These are phyloP conservation scores for Eremothecium coryli DNA, from an alignment of 1,139 yeast species.

Conservation along the genomic window DNA sequence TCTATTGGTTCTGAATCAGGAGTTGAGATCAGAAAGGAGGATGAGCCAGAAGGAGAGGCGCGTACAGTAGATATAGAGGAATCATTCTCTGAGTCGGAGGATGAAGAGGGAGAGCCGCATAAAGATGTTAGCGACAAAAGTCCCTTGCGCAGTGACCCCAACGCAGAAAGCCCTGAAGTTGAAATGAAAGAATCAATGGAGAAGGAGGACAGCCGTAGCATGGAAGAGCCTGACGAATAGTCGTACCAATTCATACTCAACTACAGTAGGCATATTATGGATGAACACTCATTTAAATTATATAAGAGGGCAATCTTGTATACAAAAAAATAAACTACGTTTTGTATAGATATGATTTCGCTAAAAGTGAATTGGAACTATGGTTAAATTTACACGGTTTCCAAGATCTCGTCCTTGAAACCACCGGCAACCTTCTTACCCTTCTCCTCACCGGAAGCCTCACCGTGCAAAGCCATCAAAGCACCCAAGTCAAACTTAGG, in stretches of 20 bases:
- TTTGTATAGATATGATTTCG: conserved; percentile 4
- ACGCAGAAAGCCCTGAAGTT: neutral
- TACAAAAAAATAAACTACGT: conserved; percentile 6
- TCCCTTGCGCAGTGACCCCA: too few species aligned
- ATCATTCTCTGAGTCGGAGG: conserved; percentile 5
- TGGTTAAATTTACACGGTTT: conserved; percentile 49
- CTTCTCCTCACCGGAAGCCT: conserved; percentile 71
- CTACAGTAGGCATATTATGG: conserved; percentile 2
- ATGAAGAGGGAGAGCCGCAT: conserved; percentile 2
- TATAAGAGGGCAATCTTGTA: conserved; percentile 6
- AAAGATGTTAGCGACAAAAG: neutral
- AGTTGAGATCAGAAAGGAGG: neutral
- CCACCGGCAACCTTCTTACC: conserved; percentile 82
- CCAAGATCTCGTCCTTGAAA: conserved; percentile 88
- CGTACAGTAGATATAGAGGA: conserved; percentile 12
- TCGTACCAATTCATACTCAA: neutral
- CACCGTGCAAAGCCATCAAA: conserved; percentile 86
- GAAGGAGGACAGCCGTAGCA: neutral
- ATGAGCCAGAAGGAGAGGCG: conserved; percentile 6
- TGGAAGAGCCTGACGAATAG: neutral
- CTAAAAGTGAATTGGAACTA: conserved; percentile 1
- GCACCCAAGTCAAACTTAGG: conserved; percentile 88
- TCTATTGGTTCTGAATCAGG: conserved; percentile 6
- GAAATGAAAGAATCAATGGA: neutral
- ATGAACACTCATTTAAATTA: conserved; percentile 7